These are phyloP conservation scores for Mucor racemosus DNA, from an alignment of 371 early-diverging fungal species.

Conservation along the genomic window DNA sequence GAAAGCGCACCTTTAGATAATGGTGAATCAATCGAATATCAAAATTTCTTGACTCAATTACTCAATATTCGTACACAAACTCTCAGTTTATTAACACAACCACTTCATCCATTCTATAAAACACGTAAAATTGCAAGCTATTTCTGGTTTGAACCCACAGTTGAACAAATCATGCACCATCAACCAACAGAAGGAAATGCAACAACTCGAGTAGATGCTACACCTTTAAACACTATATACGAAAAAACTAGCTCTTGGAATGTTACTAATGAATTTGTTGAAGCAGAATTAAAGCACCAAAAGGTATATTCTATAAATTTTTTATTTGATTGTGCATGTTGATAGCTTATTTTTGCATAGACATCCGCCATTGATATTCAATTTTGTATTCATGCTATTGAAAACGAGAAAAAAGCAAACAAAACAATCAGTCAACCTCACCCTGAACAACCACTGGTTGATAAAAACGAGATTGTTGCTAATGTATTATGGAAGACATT, in stretches of 20 bases:
- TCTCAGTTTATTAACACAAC: conserved; percentile 62
- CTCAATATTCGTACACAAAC: conserved; percentile 67
- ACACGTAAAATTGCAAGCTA: conserved; percentile 69
- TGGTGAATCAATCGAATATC: conserved; percentile 82
- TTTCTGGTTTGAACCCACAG: conserved; percentile 69
- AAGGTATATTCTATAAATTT: conserved; percentile 20
- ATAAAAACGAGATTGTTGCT: conserved; percentile 58
- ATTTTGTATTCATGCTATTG: conserved; percentile 50
- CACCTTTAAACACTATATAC: conserved; percentile 52
- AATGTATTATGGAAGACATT: conserved; percentile 57
- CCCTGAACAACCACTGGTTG: conserved; percentile 36
- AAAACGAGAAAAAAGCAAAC: conserved; percentile 41
- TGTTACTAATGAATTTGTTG: conserved; percentile 38
- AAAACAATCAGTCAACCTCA: conserved; percentile 41
- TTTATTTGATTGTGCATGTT: no score
- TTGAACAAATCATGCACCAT: conserved; percentile 57
- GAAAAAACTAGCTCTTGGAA: conserved; percentile 53
- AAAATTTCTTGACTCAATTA: conserved; percentile 62
- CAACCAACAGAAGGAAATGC: conserved; percentile 30
- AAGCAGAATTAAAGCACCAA: conserved; percentile 40
- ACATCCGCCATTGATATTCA: conserved; percentile 39
- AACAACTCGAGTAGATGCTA: conserved; percentile 38
- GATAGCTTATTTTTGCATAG: conserved; percentile 14
- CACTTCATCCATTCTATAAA: conserved; percentile 68
- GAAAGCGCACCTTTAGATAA: conserved; percentile 82